phyloP scores from a whole-genome alignment of 805 yeast species.

The Yueomyces sinensis region DNA sequence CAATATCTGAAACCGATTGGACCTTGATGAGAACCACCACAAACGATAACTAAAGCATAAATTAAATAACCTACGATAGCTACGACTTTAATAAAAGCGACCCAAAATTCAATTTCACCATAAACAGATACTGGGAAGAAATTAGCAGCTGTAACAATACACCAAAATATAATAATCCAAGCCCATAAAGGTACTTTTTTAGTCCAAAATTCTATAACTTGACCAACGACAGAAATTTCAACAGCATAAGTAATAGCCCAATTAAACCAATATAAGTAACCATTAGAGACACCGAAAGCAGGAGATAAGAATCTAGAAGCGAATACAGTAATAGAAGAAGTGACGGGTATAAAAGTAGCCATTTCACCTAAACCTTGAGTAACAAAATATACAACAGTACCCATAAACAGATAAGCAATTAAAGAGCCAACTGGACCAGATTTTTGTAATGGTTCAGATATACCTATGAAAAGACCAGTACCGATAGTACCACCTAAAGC shows the following conservation, averaged over 20 bases:
- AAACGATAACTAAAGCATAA: slow-evolving; percentile 40
- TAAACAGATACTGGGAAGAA: slow-evolving; percentile 41
- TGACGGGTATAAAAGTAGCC: slow-evolving; percentile 61
- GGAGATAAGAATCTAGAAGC: slow-evolving; percentile 50
- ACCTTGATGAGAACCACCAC: slow-evolving; percentile 43
- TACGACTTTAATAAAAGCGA: slow-evolving; percentile 37
- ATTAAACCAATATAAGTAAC: slow-evolving; percentile 59
- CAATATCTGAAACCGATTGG: slow-evolving; percentile 54
- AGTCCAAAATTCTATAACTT: slow-evolving; percentile 43
- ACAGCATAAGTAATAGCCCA: slow-evolving; percentile 63
- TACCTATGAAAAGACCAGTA: slow-evolving; percentile 55
- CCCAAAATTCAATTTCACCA: slow-evolving; percentile 49
- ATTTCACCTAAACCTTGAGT: slow-evolving; percentile 60
- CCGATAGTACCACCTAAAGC: slow-evolving; percentile 68
- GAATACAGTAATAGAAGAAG: slow-evolving; percentile 50
- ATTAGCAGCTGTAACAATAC: slow-evolving; percentile 30
- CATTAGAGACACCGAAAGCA: slow-evolving; percentile 54
- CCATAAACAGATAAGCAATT: slow-evolving; percentile 50
- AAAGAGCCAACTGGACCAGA: slow-evolving; percentile 56
- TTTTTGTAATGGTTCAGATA: slow-evolving; percentile 37
- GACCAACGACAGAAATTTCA: slow-evolving; percentile 44
- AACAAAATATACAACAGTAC: slow-evolving; percentile 44
- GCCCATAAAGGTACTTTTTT: slow-evolving; percentile 42
- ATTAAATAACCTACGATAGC: slow-evolving; percentile 43
- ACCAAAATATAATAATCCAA: slow-evolving; percentile 46